Base-by-base conservation (phyloP, 208 protist genomes). In the Naegleria fowleri region DNA sequence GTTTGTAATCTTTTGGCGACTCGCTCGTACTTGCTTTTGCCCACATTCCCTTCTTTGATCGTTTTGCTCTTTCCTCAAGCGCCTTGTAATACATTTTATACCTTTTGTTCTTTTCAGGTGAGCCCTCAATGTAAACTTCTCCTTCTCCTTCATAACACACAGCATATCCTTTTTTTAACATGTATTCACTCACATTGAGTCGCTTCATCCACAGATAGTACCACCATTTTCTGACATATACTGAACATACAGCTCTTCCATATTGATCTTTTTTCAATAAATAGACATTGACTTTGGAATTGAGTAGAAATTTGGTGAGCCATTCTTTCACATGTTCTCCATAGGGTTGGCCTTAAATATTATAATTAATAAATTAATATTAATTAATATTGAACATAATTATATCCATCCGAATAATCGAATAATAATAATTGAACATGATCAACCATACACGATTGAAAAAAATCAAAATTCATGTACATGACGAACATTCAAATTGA, bases 191-290 rank as follows among this genome's bases (percentile, higher is more conserved):
- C 43, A 87, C 29, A 51, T 87, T 87, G 9, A 87, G 43, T 87
- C 22, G 29, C 19, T 7, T 87, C 40, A 87, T n/a, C 33, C 41
- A 29, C 11, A 87, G 52, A 22, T 38, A 87, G 40, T 87, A 51
- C 33, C 39, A 87, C 83, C 83, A 87, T 40, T 40, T 87, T 51
- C 83, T 87, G 22, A 87, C 40, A 87, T 87, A 51, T 0, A 87
- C 83, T 4, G 36, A 22, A 87, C 83, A 51, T 16, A 87, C 83
- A 40, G 33, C 33, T 51, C 83, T 40, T 51, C 33, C 22, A 51
- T 87, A 87, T n/a, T 87, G 83, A 87, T 87, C 83, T 15, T 87
- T 87, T 51, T n/a, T 40, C 19, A 87, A 33, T n/a, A 51, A 36
- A 16, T 87, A 51, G 2, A 87, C 41, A 11, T 22, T 51, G 19